These are phyloP conservation scores for Pseudogymnoascus destructans DNA, from an alignment of 2,329 filamentous ascomycete genomes.

Conservation along the genomic window DNA sequence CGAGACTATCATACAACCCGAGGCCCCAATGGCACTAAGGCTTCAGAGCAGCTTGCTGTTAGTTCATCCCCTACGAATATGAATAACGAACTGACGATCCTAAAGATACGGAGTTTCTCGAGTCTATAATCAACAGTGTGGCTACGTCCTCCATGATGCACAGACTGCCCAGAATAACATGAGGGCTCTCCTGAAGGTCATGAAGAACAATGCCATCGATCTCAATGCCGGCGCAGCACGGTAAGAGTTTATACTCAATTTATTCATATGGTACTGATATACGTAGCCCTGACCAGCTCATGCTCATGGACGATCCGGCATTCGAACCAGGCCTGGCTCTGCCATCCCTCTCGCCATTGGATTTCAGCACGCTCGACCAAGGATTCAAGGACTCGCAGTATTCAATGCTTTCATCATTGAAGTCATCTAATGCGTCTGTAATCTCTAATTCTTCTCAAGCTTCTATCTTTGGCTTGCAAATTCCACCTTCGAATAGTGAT, in stretches of 20 bases:
- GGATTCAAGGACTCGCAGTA: constrained; percentile 23
- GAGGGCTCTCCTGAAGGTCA: constrained; percentile 47
- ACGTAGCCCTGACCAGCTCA: constrained; percentile 59
- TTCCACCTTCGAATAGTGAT: constrained; percentile 36
- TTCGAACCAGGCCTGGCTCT: constrained; percentile 58
- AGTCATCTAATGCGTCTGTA: not conserved
- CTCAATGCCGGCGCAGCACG: constrained; percentile 56
- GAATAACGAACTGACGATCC: constrained; percentile 10
- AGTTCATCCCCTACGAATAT: constrained; percentile 18
- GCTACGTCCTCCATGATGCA: constrained; percentile 71
- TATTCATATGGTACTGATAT: constrained; percentile 8
- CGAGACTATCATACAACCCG: constrained; percentile 72
- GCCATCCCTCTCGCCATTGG: constrained; percentile 40
- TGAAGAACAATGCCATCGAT: constrained; percentile 51
- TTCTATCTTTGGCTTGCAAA: constrained; percentile 32
- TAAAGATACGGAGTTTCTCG: constrained; percentile 62
- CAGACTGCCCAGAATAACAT: constrained; percentile 64
- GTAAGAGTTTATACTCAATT: constrained; percentile 34
- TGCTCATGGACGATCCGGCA: constrained; percentile 68
- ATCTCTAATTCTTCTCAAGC: constrained; percentile 16
- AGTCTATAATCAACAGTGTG: constrained; percentile 77
- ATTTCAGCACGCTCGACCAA: constrained; percentile 33
- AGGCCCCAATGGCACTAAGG: constrained; percentile 76
- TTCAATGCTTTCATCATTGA: constrained; percentile 20
- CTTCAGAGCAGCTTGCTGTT: constrained; percentile 79